These are phyloP conservation scores for Arthrinium phaeospermum DNA, from an alignment of 2,329 filamentous ascomycete genomes.

Conservation along the genomic window DNA sequence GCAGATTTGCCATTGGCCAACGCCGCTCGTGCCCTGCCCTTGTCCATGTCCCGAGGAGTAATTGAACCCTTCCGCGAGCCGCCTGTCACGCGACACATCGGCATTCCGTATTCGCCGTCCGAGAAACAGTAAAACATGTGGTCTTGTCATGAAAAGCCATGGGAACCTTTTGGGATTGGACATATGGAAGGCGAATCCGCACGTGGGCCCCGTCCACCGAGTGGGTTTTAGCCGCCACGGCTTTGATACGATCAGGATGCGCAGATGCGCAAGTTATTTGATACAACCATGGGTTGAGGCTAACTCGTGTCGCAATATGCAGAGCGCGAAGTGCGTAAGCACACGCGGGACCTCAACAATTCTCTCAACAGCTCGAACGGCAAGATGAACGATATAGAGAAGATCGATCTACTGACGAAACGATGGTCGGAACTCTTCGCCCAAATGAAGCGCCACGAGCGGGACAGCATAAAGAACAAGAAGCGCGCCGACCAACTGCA, in stretches of 20 bases:
- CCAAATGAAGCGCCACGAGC: constrained; percentile 94
- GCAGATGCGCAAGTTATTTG: constrained; percentile 5
- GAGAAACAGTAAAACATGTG: background rate
- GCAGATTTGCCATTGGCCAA: background rate
- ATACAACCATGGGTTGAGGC: background rate
- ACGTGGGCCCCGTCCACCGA: background rate
- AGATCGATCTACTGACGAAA: constrained; percentile 88
- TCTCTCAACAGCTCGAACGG: constrained; percentile 86
- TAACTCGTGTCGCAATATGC: background rate
- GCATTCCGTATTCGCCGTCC: background rate
- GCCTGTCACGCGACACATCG: constrained; percentile 1
- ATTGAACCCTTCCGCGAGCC: background rate
- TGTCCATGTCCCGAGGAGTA: background rate
- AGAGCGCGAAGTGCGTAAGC: constrained; percentile 53
- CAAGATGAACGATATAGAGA: constrained; percentile 90
- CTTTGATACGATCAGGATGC: background rate
- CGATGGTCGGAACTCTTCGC: constrained; percentile 90
- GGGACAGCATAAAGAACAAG: constrained; percentile 94
- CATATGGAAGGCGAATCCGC: background rate
- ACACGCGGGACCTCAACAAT: constrained; percentile 61
- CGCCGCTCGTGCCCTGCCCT: background rate
- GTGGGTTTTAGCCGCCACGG: background rate
- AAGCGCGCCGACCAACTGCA: constrained; percentile 92
- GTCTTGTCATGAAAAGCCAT: background rate
- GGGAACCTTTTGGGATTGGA: background rate